Base-by-base conservation (phyloP, 2,329 filamentous ascomycete species). In the Diaporthe longicolla region DNA sequence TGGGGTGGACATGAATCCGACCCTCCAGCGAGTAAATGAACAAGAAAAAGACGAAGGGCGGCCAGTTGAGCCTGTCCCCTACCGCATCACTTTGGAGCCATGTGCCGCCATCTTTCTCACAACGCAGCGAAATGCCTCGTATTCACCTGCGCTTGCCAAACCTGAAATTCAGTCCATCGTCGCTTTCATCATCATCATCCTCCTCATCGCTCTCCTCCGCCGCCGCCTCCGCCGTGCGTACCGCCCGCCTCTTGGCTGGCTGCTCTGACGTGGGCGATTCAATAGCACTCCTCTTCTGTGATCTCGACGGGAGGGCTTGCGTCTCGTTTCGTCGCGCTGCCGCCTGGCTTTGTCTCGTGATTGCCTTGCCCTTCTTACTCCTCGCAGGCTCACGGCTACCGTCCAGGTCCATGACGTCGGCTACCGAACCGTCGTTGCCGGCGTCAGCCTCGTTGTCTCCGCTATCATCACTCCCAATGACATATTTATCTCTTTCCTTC, bases 141-240 rank as follows among this genome's bases (percentile, higher is more conserved):
- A 6, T 29, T 43, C 54, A 87, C 78, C 84, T 84, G 78, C 88
- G 83, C 79, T 85, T 87, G 40, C 88, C 86, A 79, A 91, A 91
- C 71, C 85, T 84, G 78, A 91, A 91, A 76, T 87, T 86, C 68
- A 89, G 83, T 77, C 87, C 89, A 73, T 90, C 89, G 58, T 90
- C 89, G 75, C 87, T 89, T 45, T 90, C 83, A 52, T 80, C 76
- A 54, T 83, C 82, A 45, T 90, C 83, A 48, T 80, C 76, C 54
- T 83, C 82, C 69, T 80, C 82, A 26, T 80, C 79, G 29, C 75
- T 76, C 43, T 83, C 82, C 66, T 80, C 81, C 21, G 61, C 76
- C 1, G 74, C 71, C 1, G 80, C 29, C 32, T 70, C 70, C 2
- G 78, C 73, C 15, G 77, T 78, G 26, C 78, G 77, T 35, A 59